Conservation (phyloP, 108 stramenopile species). For the Fistulifera solaris region DNA sequence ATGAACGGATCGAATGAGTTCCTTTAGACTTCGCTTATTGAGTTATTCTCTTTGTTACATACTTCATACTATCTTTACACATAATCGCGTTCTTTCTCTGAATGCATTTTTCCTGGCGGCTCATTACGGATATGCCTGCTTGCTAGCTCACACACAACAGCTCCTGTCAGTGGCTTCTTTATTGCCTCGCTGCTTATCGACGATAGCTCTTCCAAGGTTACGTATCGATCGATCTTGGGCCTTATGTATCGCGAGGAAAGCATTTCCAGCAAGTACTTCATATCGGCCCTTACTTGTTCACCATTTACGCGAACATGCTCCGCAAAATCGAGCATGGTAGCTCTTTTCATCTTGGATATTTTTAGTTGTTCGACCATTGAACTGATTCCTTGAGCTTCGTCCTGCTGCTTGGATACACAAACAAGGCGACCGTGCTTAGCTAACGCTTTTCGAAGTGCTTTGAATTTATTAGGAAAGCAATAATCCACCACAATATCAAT, state of each 20-base stretch:
- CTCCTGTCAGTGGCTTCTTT: conserved; percentile 5
- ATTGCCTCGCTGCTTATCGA: conserved; percentile 3
- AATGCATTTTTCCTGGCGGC: no score
- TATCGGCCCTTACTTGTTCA: conserved; percentile 12
- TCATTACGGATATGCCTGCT: no score
- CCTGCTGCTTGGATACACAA: conserved; percentile 3
- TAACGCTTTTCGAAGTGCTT: conserved; percentile 10
- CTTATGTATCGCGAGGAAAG: conserved; percentile 17
- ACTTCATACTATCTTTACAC: no score
- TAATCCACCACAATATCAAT: conserved; percentile 32
- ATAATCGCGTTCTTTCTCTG: no score
- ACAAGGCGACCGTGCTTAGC: conserved; percentile 9
- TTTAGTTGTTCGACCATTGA: neutral
- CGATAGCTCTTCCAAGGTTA: conserved; percentile 11
- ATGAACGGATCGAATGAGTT: no score
- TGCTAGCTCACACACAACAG: neutral
- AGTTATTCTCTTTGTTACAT: no score
- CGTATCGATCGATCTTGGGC: conserved; percentile 26
- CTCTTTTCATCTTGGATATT: conserved; percentile 4
- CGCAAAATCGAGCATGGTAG: conserved; percentile 6
- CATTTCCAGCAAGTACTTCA: conserved; percentile 17
- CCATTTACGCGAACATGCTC: neutral
- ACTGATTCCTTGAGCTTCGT: neutral
- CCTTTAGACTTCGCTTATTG: no score
- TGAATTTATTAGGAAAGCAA: conserved; percentile 18